Conservation (phyloP, 2,329 filamentous ascomycete genomes). For the Diaporthe longicolla region DNA sequence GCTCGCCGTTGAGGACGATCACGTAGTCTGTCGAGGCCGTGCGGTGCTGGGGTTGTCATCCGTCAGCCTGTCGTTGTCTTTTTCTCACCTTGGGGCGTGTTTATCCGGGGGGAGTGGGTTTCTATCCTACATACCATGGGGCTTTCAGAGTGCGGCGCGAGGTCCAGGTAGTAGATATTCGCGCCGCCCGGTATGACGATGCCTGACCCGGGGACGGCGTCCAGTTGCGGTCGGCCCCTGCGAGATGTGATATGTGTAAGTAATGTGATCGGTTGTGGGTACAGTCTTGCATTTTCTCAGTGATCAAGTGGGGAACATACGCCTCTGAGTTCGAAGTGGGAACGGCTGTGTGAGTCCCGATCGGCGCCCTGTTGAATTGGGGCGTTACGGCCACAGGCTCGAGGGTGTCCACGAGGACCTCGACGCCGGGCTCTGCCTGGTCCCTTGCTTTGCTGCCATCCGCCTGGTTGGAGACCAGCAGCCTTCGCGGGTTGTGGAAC, state of each 20-base stretch:
- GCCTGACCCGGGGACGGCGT: slow-evolving; percentile 49
- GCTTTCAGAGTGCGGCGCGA: slow-evolving; percentile 49
- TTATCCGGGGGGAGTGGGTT: no score
- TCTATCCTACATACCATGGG: slow-evolving; percentile 49
- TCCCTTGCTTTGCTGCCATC: neutral
- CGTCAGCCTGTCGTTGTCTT: neutral
- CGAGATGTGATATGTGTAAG: neutral
- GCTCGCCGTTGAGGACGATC: slow-evolving; percentile 48
- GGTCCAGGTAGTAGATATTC: slow-evolving; percentile 50
- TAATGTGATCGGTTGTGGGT: slow-evolving; percentile 37
- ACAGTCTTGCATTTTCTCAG: neutral
- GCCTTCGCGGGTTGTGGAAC: slow-evolving; percentile 16
- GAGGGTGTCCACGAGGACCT: slow-evolving; percentile 27
- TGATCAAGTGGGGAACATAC: slow-evolving; percentile 39
- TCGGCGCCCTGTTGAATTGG: slow-evolving; percentile 9
- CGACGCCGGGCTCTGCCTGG: slow-evolving; percentile 31
- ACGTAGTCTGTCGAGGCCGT: slow-evolving; percentile 52
- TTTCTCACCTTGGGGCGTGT: no score
- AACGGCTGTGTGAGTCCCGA: slow-evolving; percentile 31
- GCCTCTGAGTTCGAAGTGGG: slow-evolving; percentile 43
- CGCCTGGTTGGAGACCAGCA: slow-evolving; percentile 29
- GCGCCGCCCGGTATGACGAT: slow-evolving; percentile 51
- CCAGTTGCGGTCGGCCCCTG: slow-evolving; percentile 42
- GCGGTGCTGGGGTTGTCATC: slow-evolving; percentile 46
- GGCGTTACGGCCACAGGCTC: slow-evolving; percentile 12